A percentile compares a stretch with the other conserved stretches of the same genome.
phyloP scores from a whole-genome alignment of 345 rosid genomes.

The Camelina laxa region DNA sequence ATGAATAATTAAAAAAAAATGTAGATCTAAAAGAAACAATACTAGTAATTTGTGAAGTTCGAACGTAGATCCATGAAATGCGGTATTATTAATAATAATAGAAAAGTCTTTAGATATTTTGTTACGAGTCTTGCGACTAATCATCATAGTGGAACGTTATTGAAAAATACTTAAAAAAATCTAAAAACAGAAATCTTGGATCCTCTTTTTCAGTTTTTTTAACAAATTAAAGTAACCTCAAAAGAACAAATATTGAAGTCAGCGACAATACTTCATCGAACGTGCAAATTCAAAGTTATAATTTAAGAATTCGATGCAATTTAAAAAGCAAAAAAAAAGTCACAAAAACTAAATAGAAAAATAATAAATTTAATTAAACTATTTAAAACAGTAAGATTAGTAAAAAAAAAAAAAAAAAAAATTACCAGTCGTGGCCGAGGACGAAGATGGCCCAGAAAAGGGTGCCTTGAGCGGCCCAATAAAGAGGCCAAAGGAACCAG shows the following conservation, averaged over 20 bases:
- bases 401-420: no score
- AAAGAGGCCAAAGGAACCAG: slow-evolving; percentile 69
- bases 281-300: background rate
- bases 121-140: slow-evolving; percentile 31
- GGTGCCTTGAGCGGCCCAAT: slow-evolving; percentile 83
- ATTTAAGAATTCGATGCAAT: slow-evolving; percentile 27
- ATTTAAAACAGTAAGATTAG: background rate
- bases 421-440: slow-evolving; percentile 88
- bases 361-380: background rate
- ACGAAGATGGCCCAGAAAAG: slow-evolving; percentile 90
- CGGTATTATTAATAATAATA: slow-evolving; percentile 25
- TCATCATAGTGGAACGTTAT: slow-evolving; percentile 16
- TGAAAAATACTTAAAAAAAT: background rate
- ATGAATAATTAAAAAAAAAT: background rate
- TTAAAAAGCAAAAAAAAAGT: background rate
- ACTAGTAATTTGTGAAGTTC: background rate
- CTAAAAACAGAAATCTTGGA: slow-evolving; percentile 28
- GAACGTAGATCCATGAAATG: slow-evolving; percentile 43
- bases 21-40: slow-evolving; percentile 16
- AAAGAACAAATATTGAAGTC: slow-evolving; percentile 29
- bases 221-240: slow-evolving; percentile 12
- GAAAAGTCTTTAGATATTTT: slow-evolving; percentile 7
- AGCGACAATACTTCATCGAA: slow-evolving; percentile 16
- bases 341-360: background rate
- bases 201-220: slow-evolving; percentile 29